Base-by-base conservation (phyloP, 2,329 filamentous ascomycete species). In the Xylaria polymorpha region DNA sequence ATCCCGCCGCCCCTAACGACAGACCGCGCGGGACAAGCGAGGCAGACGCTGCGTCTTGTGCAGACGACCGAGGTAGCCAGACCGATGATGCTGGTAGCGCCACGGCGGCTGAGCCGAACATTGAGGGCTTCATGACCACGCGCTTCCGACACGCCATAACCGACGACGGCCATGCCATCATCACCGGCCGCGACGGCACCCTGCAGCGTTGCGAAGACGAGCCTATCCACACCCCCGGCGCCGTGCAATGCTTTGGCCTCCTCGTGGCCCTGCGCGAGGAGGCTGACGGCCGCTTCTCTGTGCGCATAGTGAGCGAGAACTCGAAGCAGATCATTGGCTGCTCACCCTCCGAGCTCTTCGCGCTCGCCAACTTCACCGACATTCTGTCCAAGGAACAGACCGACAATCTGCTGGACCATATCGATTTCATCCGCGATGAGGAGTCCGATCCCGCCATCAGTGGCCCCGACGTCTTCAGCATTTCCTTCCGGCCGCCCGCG, bases 201-300 rank as follows among this genome's bases (percentile, higher is more conserved):
- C 81, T 96, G 53, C 92, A 97, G 77, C 87, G 89, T 61, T 97
- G 94, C 76, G 94, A 97, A 79, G 94, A 97, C 75, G 94, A 97
- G 75, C 94, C 94, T 0, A 97, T 97, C 32, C 93, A 95, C 72
- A 91, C 94, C 0, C 94, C 94, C 0, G 94, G 94, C 41, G 92
- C 92, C 1, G 82, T 94, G 0, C 94, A 97, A 78, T 85, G 88
- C 0, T 97, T 97, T 74, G 94, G 94, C 0, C 84, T 92, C 4
- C 82, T 97, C 29, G 75, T 97, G 39, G 93, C 91, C 0, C 79
- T 97, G 22, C 87, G 90, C 63, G 92, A 94, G 77, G 89, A 93
- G 63, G 77, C 81, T 0, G 90, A 92, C 44, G 91, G 91, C 3
- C 88, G 87, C 46, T 86, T 96, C 12, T 78, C 88, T 1, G 91